A percentile compares a stretch with the other conserved stretches of the same genome.
These are phyloP conservation scores for Cercophora scortea DNA, from an alignment of 495 filamentous ascomycete species.

Conservation along the genomic window DNA sequence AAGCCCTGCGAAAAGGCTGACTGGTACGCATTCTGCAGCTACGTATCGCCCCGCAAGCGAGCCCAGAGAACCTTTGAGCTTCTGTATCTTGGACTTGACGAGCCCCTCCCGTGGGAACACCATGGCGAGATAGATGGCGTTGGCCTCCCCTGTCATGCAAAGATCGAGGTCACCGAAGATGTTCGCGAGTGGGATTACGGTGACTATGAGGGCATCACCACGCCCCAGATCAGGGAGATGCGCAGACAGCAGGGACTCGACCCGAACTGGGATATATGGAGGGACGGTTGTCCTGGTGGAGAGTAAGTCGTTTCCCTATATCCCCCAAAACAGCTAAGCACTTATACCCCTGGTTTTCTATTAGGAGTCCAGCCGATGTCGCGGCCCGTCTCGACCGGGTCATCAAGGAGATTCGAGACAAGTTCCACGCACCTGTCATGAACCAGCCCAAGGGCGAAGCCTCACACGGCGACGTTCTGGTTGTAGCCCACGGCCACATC, in stretches of 20 bases:
- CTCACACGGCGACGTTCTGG: conserved; percentile 44
- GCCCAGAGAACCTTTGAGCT: conserved; percentile 85
- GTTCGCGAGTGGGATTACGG: conserved; percentile 96
- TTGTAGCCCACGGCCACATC: conserved; percentile 79
- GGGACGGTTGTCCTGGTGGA: conserved; percentile 65
- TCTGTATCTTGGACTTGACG: conserved; percentile 50
- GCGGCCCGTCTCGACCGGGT: conserved; percentile 61
- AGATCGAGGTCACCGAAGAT: conserved; percentile 63
- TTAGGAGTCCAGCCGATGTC: conserved; percentile 54
- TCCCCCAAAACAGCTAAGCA: no score
- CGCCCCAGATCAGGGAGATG: conserved; percentile 54
- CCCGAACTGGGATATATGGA: conserved; percentile 72
- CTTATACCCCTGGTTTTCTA: background rate
- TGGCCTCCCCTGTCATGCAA: conserved; percentile 32
- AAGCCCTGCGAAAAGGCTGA: background rate
- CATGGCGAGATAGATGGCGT: conserved; percentile 27
- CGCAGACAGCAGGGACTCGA: conserved; percentile 53
- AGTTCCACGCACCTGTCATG: conserved; percentile 48
- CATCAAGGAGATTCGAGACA: conserved; percentile 61
- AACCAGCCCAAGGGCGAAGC: conserved; percentile 36
- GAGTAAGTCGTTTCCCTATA: conserved; percentile 39
- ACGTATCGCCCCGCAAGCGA: conserved; percentile 80
- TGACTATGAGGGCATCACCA: conserved; percentile 86
- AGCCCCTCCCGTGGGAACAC: conserved; percentile 37
- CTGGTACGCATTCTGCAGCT: conserved; percentile 29